Evolutionary conservation across 371 early-diverging fungal genomes (phyloP).

Genomic region (Circinella minor): DNA sequence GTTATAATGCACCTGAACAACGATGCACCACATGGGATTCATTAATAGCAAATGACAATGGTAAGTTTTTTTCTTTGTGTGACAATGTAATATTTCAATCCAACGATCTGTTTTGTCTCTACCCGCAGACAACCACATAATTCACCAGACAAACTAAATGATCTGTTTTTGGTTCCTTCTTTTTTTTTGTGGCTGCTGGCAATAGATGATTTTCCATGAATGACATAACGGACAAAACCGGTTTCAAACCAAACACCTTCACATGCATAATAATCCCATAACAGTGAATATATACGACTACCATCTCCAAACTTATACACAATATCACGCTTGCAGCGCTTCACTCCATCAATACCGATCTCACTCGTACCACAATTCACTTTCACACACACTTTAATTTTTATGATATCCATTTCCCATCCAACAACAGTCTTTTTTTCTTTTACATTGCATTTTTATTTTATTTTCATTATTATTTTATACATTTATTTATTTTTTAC

Average conservation of each 20-base stretch:
- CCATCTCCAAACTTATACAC: too few relatives aligned
- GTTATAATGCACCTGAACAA: slow-evolving; percentile 7
- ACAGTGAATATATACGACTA: too few relatives aligned
- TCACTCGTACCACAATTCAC: too few relatives aligned
- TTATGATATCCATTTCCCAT: too few relatives aligned
- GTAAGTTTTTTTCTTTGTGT: not conserved
- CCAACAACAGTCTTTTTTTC: too few relatives aligned
- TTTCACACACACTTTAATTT: too few relatives aligned
- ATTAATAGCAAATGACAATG: slow-evolving; percentile 10
- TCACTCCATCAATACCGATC: too few relatives aligned
- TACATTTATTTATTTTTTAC: too few relatives aligned
- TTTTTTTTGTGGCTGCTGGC: not conserved
- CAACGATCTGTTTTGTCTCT: not conserved
- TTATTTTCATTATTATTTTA: too few relatives aligned
- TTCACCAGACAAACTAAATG: not conserved
- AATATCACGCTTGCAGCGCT: too few relatives aligned
- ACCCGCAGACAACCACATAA: not conserved
- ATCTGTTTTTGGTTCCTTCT: not conserved
- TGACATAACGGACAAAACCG: slow-evolving; percentile 11
- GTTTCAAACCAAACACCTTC: not conserved
- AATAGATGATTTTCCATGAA: slow-evolving; percentile 3
- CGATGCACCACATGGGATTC: slow-evolving; percentile 7
- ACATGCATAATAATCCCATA: slow-evolving; percentile 7
- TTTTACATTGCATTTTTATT: too few relatives aligned
- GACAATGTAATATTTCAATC: not conserved